Base-by-base conservation (phyloP, 108 stramenopile species). In the Nitzschia putrida region DNA sequence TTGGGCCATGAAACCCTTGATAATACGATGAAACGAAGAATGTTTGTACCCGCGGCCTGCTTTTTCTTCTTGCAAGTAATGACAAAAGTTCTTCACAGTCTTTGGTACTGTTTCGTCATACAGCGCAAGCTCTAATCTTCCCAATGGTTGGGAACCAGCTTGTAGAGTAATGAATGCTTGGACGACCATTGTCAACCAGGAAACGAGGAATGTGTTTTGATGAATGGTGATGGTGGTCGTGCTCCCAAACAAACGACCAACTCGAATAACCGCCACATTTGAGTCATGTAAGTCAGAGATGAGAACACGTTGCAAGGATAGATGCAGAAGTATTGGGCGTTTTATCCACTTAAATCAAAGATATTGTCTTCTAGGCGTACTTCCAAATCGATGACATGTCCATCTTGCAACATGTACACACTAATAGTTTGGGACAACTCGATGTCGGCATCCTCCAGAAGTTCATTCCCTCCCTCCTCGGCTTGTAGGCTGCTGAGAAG, bases 1-100 rank as follows among this genome's bases (percentile, higher is more conserved):
- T 80, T 98, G 97, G 34, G 90, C 88, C 96, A 98, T 98, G 78
- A 96, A 96, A 63, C 88, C 91, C 45, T 72, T 73, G 55, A 98
- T 98, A 52, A 98, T 88, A 41, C 97, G 89, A 77, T 98, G 97
- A 72, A 96, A 96, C 9, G 66, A 58, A 51, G 90, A 93, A 53
- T 80, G 57, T 22, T 41, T 34, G 54, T 85, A 85, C 3, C 81
- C 81, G 47, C 72, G 47, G 13, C 53, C 64, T 12, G 10, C 40
- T 22, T 29, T 1, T 13, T n/a, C 25, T 40, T 71, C 59, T 16
- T 45, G 39, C 21, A 83, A 53, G 34, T 66, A 73, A 29, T 64
- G 50, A 39, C 38, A 55, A 53, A 83, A 83, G 41, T 83, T 83
- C 13, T 37, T 14, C 10, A 83, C 82, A 25, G 82, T 83, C 10